Evolutionary conservation across 2,329 filamentous ascomycete species (phyloP).

Genomic region (Aspergillus sp.): DNA sequence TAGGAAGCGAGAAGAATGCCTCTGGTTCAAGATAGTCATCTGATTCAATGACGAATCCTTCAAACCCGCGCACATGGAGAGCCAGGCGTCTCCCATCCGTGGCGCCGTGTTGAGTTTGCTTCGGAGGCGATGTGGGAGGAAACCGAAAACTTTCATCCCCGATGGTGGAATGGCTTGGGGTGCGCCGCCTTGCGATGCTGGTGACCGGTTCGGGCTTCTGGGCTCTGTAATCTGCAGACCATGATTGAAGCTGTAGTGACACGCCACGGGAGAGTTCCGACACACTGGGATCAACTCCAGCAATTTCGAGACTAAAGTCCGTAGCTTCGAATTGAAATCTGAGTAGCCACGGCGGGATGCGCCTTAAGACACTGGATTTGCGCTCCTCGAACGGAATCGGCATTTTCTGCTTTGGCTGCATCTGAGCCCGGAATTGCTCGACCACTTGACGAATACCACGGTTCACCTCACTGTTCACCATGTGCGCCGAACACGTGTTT

Average conservation of each 20-base stretch:
- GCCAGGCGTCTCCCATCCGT: conserved; percentile 75
- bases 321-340: conserved; percentile 77
- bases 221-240: conserved; percentile 80
- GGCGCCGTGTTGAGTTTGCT: conserved; percentile 29
- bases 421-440: conserved; percentile 64
- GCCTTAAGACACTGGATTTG: conserved; percentile 63
- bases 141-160: conserved; percentile 55
- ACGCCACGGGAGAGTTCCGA: conserved; percentile 74
- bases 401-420: conserved; percentile 52
- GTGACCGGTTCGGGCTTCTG: conserved; percentile 57
- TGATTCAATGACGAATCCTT: conserved; percentile 83
- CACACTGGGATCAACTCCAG: conserved; percentile 75
- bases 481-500: conserved; percentile 78
- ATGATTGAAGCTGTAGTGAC: conserved; percentile 76
- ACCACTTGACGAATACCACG: conserved; percentile 89
- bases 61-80: conserved; percentile 71
- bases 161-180: conserved; percentile 60
- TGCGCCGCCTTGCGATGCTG: conserved; percentile 54
- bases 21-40: conserved; percentile 75
- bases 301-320: conserved; percentile 83
- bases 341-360: conserved; percentile 72
- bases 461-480: conserved; percentile 86
- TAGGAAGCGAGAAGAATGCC: conserved; percentile 75
- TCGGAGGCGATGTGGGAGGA: conserved; percentile 40
- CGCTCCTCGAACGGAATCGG: conserved; percentile 39